Conservation (phyloP, 257 asterid genomes). For the Fraxinus cuspidata region DNA sequence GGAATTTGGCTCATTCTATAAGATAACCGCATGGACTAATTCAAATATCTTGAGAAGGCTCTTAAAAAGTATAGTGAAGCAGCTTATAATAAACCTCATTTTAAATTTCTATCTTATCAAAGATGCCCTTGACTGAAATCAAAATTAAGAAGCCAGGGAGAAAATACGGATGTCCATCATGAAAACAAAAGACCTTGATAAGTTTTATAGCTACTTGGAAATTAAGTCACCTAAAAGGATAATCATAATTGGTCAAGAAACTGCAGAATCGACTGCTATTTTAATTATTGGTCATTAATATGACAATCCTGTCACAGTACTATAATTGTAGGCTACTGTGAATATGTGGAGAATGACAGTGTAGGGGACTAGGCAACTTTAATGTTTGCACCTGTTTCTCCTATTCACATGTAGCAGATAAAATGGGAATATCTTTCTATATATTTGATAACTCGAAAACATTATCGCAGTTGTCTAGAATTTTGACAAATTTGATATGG, state of each 20-base stretch:
- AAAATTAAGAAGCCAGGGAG: too few species aligned
- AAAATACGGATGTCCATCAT: not conserved
- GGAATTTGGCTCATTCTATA: too few species aligned
- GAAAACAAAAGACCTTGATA: not conserved
- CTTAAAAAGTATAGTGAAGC: too few species aligned
- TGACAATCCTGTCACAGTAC: too few species aligned
- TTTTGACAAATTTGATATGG: conserved; percentile 12
- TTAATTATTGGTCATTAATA: too few species aligned
- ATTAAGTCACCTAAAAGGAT: not conserved
- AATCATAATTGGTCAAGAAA: not conserved
- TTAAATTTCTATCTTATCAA: too few species aligned
- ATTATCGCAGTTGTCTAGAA: not conserved
- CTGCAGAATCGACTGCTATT: not conserved
- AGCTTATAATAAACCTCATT: too few species aligned
- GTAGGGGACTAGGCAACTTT: not conserved
- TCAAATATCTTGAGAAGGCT: too few species aligned
- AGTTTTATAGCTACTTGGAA: not conserved
- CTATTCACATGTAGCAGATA: not conserved
- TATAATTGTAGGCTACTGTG: not conserved
- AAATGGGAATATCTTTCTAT: not conserved
- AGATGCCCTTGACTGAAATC: too few species aligned
- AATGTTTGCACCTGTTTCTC: not conserved
- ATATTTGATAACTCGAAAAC: not conserved
- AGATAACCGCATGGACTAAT: too few species aligned
- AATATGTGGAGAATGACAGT: not conserved